Evolutionary conservation across 306 rosid species (phyloP), one percentile per base, ranked within the genome.

Genomic region (Casuarina cunninghamiana): DNA sequence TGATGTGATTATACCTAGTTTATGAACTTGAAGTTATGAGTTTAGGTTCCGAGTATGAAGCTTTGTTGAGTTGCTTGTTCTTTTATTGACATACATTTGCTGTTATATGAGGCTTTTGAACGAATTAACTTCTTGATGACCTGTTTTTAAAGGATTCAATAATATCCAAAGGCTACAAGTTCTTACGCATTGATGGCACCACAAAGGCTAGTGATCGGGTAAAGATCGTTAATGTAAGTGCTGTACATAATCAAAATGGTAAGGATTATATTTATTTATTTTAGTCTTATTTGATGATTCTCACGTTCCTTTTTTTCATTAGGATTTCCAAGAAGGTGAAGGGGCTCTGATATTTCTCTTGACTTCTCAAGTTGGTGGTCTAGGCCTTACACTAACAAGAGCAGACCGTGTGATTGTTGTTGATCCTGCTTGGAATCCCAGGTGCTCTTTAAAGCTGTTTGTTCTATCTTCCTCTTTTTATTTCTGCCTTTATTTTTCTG

Each of bases 391-490:
- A 6, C 98, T 95, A 72, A 92, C 98, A 65, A 88, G 87, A 86
- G 98, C 98, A 77, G 97, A 92, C 81, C 97, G 98, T 76, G 98
- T 95, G 73, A 95, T 95, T 83, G 97, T 95, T 46, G 98, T 89
- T 72, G 97, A 95, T 86, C 98, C 98, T 83, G 97, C 98, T 80
- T 95, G 98, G 97, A 95, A 95, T 83, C 98, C 98, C 12, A 95
- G 98, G 98, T 95, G 50, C 49, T 73, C 5, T 76, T 77, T 43
- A 77, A 42, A 43, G 32, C 74, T 62, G 3, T 17, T 69, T 26
- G 32, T 26, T 26, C 32, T 26, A 26, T 26, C 32, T 26, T 67
- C 46, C 37, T 19, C 11, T 57, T 73, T 77, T 50, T 72, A 66
- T 26, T 26, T 26, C 32, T 26, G 32, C 32, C 32, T 26, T 26